Evolutionary conservation across 441 rosid genomes (phyloP), one percentile per base, ranked within the genome.

Genomic region (Dalechampia spathulata): DNA sequence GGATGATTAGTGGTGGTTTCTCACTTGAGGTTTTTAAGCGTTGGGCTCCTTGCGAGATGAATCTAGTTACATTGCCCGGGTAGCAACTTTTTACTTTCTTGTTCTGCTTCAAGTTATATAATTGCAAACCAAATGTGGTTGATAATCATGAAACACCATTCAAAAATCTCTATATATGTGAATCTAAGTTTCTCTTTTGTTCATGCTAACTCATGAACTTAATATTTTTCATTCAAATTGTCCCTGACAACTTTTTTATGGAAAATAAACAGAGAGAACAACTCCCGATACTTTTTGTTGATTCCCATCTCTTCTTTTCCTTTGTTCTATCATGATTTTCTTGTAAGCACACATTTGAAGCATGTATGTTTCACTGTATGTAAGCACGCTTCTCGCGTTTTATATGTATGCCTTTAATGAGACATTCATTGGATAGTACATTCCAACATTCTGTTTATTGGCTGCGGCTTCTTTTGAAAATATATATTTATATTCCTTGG

Each of bases 1-100:
- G 99, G 57, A 93, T 93, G 99, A 79, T 93, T 52, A 84, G 81
- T 71, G 97, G 95, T 5, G 97, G 99, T 38, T 85, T 87, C 69
- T 90, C 99, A 26, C 89, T 90, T 6, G 93, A 93, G 74, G 99
- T 90, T 60, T 93, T 93, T 63, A 90, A 85, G 73, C 88, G 68
- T 17, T 93, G 97, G 97, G 99, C 97, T 44, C 97, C 97, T 51
- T 87, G 81, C 20, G 87, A 85, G 55, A 27, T 26, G 43, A 93
- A 93, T 72, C 95, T 93, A 11, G 73, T 93, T 58, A 78, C 91
- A 51, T 72, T 93, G 56, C 99, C 99, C 16, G 99, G 99, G 96
- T 89, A 85, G 22, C 15, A 26, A 41, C 57, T 50, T 43, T 27
- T 52, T 45, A 15, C 44, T 58, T 52, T 38, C 41, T 61, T 48